phyloP scores from a whole-genome alignment of 208 protist genomes.

The Acanthamoeba culbertsoni region DNA sequence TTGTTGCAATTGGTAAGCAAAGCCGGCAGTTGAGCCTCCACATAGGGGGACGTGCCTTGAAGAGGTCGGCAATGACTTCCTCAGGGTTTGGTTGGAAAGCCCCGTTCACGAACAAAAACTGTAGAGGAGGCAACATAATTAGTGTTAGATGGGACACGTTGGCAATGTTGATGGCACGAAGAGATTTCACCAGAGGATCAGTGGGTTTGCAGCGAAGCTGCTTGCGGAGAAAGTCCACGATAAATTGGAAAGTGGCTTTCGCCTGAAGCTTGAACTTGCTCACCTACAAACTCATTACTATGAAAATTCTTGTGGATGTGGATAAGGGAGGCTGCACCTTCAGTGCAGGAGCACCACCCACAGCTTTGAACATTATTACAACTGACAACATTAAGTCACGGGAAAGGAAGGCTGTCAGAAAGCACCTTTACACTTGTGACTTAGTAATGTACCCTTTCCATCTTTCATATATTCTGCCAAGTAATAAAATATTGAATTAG shows the following conservation, averaged over 20 bases:
- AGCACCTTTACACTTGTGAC: too few species aligned
- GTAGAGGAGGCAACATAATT: neutral
- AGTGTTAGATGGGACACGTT: neutral
- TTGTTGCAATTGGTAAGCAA: neutral
- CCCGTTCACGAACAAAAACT: slow-evolving; percentile 52
- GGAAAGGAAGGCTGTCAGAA: neutral
- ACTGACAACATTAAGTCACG: neutral
- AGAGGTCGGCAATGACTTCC: slow-evolving; percentile 36
- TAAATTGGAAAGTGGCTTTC: slow-evolving; percentile 27
- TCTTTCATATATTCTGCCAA: slow-evolving; percentile 43
- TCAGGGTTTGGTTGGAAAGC: slow-evolving; percentile 49
- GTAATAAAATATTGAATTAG: too few species aligned
- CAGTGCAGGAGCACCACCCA: neutral
- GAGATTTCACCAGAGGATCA: neutral
- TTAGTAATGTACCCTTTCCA: slow-evolving; percentile 35
- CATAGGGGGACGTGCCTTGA: neutral
- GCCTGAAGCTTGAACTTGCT: slow-evolving; percentile 40
- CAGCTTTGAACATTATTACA: slow-evolving; percentile 32
- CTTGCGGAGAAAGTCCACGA: slow-evolving; percentile 45
- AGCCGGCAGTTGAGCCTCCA: neutral
- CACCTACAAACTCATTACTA: neutral
- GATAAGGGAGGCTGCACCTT: neutral
- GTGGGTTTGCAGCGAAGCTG: slow-evolving; percentile 51
- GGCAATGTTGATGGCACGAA: too few species aligned
- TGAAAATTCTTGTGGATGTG: neutral